These are phyloP conservation scores for Secale cereale DNA, from an alignment of 176 grass and related monocot species.

Conservation along the genomic window DNA sequence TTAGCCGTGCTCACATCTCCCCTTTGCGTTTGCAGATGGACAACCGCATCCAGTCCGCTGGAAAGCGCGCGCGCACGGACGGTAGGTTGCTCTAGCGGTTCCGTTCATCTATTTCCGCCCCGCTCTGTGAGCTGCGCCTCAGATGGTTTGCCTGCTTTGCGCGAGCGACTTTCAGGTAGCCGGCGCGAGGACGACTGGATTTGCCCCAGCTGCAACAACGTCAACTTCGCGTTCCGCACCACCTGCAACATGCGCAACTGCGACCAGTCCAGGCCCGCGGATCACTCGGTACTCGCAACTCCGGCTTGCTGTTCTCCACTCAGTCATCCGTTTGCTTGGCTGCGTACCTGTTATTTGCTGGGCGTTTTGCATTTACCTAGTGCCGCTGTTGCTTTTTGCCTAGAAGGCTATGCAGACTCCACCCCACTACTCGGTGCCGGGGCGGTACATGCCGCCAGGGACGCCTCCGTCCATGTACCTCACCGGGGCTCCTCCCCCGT, in stretches of 20 bases:
- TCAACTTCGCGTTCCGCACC: slow-evolving; percentile 90
- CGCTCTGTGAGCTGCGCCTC: not conserved
- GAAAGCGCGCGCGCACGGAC: slow-evolving; percentile 85
- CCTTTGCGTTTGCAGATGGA: slow-evolving; percentile 46
- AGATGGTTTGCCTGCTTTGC: slow-evolving; percentile 2
- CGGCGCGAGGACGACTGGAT: slow-evolving; percentile 84
- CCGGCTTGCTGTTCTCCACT: not conserved
- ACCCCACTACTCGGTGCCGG: slow-evolving; percentile 36
- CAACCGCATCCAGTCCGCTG: slow-evolving; percentile 61
- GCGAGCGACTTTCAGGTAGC: slow-evolving; percentile 34
- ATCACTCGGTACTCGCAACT: slow-evolving; percentile 41
- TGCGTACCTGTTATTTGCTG: not conserved
- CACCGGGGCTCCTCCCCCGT: slow-evolving; percentile 38
- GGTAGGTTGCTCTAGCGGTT: slow-evolving; percentile 31
- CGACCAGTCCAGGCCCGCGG: slow-evolving; percentile 64
- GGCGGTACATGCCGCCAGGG: slow-evolving; percentile 57
- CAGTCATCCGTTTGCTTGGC: not conserved
- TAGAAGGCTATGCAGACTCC: slow-evolving; percentile 60
- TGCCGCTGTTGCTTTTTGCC: slow-evolving; percentile 10
- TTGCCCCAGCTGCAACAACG: slow-evolving; percentile 77
- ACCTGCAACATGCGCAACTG: slow-evolving; percentile 94
- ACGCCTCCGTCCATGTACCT: slow-evolving; percentile 69
- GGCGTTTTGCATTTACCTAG: slow-evolving; percentile 30
- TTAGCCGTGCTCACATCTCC: not conserved
- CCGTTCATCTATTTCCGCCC: not conserved